Evolutionary conservation across 2,329 filamentous ascomycete species (phyloP).

Genomic region (Cercospora citrullina): DNA sequence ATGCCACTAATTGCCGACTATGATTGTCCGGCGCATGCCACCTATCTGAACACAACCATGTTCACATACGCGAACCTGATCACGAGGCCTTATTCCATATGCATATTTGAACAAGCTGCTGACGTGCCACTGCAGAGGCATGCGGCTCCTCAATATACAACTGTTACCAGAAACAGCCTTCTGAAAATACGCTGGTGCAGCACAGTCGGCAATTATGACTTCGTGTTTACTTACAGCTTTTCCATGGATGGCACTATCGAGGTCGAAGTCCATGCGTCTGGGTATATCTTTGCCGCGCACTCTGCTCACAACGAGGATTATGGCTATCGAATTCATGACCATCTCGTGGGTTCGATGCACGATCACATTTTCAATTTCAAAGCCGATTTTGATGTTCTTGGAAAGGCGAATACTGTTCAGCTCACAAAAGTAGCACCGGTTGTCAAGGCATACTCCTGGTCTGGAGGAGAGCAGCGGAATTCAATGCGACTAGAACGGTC

Average conservation of each 20-base stretch:
- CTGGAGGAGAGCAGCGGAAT: constrained; percentile 47
- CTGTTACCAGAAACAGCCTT: constrained; percentile 48
- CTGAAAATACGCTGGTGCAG: constrained; percentile 50
- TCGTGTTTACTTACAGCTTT: constrained; percentile 53
- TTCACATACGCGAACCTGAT: no score
- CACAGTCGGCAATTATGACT: constrained; percentile 52
- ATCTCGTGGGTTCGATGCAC: constrained; percentile 54
- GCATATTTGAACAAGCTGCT: constrained; percentile 55
- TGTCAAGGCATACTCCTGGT: constrained; percentile 51
- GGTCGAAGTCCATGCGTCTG: constrained; percentile 53
- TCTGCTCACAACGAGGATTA: constrained; percentile 50
- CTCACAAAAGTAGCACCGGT: constrained; percentile 37
- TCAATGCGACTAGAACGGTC: constrained; percentile 54
- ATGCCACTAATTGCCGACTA: constrained; percentile 52
- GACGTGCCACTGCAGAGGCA: constrained; percentile 55
- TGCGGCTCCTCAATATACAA: constrained; percentile 43
- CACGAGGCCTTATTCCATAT: constrained; percentile 48
- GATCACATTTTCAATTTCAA: constrained; percentile 60
- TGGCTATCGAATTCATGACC: constrained; percentile 53
- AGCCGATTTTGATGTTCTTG: constrained; percentile 55
- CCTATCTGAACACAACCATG: constrained; percentile 33
- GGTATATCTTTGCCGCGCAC: constrained; percentile 56
- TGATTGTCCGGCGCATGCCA: constrained; percentile 55
- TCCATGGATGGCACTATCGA: constrained; percentile 53
- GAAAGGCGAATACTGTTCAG: constrained; percentile 47